A percentile compares a stretch with the other conserved stretches of the same genome.
Evolutionary conservation across 139 green algal genomes (phyloP).

Genomic region (Chlorella sp.): DNA sequence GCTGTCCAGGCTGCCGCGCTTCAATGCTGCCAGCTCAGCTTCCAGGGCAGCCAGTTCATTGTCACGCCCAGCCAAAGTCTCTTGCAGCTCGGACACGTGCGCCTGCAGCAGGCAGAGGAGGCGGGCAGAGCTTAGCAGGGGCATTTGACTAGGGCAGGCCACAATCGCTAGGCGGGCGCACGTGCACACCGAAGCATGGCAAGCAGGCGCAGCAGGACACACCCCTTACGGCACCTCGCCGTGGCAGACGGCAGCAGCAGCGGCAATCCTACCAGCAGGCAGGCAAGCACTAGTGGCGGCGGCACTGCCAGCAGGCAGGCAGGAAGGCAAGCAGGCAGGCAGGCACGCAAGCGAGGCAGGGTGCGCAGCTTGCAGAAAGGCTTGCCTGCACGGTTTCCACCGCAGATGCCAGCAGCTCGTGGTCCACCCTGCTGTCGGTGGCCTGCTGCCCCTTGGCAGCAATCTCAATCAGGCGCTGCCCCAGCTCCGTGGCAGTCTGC

Average conservation of each 20-base stretch:
- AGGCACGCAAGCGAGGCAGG: neutral
- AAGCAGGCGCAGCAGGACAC: neutral
- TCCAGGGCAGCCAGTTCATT: slow-evolving; percentile 30
- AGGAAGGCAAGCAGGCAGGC: too few species aligned
- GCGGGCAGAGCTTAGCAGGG: neutral
- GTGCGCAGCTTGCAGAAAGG: neutral
- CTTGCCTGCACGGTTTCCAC: slow-evolving; percentile 14
- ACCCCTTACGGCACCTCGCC: neutral
- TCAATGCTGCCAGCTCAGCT: slow-evolving; percentile 20
- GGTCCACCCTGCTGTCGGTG: slow-evolving; percentile 1
- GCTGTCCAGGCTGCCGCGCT: neutral
- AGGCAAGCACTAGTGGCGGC: too few species aligned
- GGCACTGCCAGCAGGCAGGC: too few species aligned
- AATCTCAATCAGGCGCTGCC: slow-evolving; percentile 20
- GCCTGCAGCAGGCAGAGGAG: slow-evolving; percentile 1
- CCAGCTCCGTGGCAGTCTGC: slow-evolving; percentile 32
- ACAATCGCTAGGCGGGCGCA: neutral
- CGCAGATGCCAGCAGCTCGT: slow-evolving; percentile 13
- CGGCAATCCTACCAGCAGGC: too few species aligned
- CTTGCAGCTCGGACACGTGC: slow-evolving; percentile 38
- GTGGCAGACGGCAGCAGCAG: neutral
- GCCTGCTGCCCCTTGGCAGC: slow-evolving; percentile 8
- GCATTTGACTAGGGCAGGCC: too few species aligned
- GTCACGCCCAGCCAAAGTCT: slow-evolving; percentile 23
- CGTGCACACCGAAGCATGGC: neutral